phyloP scores from a whole-genome alignment of 2,329 filamentous ascomycete species.

The Claviceps quebecensis region DNA sequence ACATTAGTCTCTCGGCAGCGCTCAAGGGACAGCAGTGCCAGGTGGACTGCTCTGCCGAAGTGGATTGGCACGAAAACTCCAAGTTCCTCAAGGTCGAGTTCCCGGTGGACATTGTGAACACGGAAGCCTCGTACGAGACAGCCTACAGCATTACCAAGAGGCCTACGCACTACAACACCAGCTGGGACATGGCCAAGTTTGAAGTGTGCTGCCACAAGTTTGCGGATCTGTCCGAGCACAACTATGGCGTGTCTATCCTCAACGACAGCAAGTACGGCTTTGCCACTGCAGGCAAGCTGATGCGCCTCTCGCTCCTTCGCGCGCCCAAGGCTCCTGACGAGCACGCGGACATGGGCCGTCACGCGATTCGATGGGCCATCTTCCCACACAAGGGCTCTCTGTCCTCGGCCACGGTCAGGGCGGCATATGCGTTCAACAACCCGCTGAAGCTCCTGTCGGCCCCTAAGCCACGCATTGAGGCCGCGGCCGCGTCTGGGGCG shows the following conservation, averaged over 20 bases:
- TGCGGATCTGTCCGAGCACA: slow-evolving; percentile 76
- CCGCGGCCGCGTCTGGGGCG: slow-evolving; percentile 19
- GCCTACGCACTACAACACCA: slow-evolving; percentile 95
- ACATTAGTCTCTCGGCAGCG: slow-evolving; percentile 63
- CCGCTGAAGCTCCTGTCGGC: slow-evolving; percentile 39
- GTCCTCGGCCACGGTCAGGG: slow-evolving; percentile 59
- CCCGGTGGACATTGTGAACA: slow-evolving; percentile 80
- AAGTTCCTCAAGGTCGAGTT: slow-evolving; percentile 99
- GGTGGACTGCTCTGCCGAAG: slow-evolving; percentile 67
- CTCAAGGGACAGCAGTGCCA: slow-evolving; percentile 45
- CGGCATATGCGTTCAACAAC: slow-evolving; percentile 83
- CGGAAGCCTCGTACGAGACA: slow-evolving; percentile 87
- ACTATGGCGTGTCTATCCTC: slow-evolving; percentile 81
- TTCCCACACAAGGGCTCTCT: slow-evolving; percentile 68
- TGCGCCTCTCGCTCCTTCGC: slow-evolving; percentile 76
- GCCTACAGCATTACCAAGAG: slow-evolving; percentile 80
- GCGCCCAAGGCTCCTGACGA: slow-evolving; percentile 87
- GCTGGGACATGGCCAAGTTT: slow-evolving; percentile 96
- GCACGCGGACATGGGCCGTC: slow-evolving; percentile 84
- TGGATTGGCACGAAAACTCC: slow-evolving; percentile 96
- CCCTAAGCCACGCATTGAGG: slow-evolving; percentile 14
- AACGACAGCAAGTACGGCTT: slow-evolving; percentile 97
- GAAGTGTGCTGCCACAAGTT: slow-evolving; percentile 94
- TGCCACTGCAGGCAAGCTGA: slow-evolving; percentile 73
- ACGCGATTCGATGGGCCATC: slow-evolving; percentile 81